Evolutionary conservation across 2,329 filamentous ascomycete species (phyloP), one percentile per base, ranked within the genome.

Genomic region (Verticillium albo-atrum): DNA sequence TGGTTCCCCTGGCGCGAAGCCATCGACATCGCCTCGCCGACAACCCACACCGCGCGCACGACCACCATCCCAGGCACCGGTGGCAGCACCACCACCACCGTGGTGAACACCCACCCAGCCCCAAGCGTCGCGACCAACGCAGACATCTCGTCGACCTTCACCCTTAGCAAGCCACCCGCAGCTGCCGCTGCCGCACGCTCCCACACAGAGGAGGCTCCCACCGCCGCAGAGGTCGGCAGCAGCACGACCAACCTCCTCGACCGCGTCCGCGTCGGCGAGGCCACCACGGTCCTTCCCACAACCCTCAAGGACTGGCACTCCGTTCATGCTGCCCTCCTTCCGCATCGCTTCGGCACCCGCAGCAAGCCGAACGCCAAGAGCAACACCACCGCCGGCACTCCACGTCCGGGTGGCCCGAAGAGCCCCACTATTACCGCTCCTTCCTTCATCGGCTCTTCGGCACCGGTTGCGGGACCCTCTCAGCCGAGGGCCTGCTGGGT

Each of bases 1-100:
- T 63, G 61, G 61, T 63, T 64, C 54, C 61, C 61, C 52, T 63
- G 61, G 61, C 55, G 55, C 37, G 60, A 61, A 27, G 55, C 55
- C 37, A 52, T 53, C 51, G 25, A 53, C 6, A 17, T 53, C 51
- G 14, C 25, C 14, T 28, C 27, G 20, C 51, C 51, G 4, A 4
- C 27, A 10, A 20, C 51, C 26, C 20, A 6, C 25, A 14, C 51
- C 51, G 2, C 25, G 20, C 25, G 6, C 25, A 27, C 51, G 15
- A 17, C 51, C 25, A 53, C 25, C 51, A 20, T 50, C 6, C 6
- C 23, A 12, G 20, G 10, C 10, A 20, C n/a, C 6, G 12, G 14
- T 17, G 35, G 14, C 3, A 17, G 6, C 35, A 20, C n/a, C 7
- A n/a, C 1, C 37, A 9, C 6, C 42, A 12, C 42, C 7, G 2